Conservation (phyloP, 2,329 filamentous ascomycete genomes). For the Tolypocladium inflatum region DNA sequence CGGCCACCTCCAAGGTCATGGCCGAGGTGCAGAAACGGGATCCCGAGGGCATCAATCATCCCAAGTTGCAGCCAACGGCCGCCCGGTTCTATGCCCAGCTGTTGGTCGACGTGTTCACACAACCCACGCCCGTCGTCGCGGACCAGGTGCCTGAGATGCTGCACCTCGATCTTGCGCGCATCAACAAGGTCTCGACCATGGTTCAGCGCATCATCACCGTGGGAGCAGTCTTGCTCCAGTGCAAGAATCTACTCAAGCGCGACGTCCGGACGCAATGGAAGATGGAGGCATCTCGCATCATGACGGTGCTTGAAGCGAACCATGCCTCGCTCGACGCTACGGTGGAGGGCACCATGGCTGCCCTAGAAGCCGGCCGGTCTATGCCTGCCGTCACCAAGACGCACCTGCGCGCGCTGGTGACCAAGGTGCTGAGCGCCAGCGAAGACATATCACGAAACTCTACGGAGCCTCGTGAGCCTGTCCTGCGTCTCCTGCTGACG, state of each 20-base stretch:
- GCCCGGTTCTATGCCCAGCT: conserved; percentile 69
- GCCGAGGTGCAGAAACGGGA: conserved; percentile 60
- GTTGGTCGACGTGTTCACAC: conserved; percentile 66
- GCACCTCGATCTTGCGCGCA: conserved; percentile 55
- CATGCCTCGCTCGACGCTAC: conserved; percentile 40
- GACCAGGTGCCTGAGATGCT: conserved; percentile 64
- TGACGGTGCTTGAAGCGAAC: conserved; percentile 54
- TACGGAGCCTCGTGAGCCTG: conserved; percentile 40
- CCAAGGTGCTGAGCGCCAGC: conserved; percentile 43
- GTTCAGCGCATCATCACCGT: conserved; percentile 56
- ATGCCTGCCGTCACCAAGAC: conserved; percentile 54
- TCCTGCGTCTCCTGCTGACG: conserved; percentile 58
- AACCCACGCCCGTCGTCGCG: conserved; percentile 43
- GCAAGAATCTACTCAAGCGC: conserved; percentile 75
- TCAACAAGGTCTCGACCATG: conserved; percentile 31
- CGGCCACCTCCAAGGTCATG: conserved; percentile 53
- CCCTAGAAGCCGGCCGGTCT: conserved; percentile 51
- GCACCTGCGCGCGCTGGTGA: conserved; percentile 48
- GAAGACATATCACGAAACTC: conserved; percentile 32
- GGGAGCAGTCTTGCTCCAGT: conserved; percentile 66
- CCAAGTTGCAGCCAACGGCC: conserved; percentile 52
- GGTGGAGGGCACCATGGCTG: conserved; percentile 52
- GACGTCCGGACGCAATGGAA: conserved; percentile 74
- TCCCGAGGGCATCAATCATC: conserved; percentile 54
- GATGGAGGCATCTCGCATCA: conserved; percentile 61